phyloP scores from a whole-genome alignment of 495 filamentous ascomycete genomes.

The Aspergillus olivimuriae region DNA sequence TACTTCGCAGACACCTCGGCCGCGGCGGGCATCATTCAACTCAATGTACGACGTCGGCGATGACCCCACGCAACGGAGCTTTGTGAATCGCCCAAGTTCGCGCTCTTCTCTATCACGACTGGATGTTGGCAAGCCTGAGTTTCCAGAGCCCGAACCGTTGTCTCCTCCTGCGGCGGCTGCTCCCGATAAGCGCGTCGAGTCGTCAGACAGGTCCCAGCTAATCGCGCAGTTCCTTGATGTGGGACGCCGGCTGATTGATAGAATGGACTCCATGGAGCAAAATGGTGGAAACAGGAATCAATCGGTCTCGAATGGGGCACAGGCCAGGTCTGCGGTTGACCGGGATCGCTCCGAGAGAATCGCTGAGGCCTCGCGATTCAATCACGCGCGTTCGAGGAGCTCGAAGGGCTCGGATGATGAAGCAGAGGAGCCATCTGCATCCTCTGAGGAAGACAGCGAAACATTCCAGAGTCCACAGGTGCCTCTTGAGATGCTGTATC shows the following conservation, averaged over 20 bases:
- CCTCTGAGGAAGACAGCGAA: slow-evolving; percentile 21
- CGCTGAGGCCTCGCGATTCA: slow-evolving; percentile 14
- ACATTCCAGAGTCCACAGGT: slow-evolving; percentile 22
- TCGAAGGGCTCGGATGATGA: slow-evolving; percentile 22
- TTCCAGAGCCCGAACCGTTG: slow-evolving; percentile 23
- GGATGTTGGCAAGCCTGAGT: slow-evolving; percentile 32
- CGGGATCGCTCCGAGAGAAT: slow-evolving; percentile 31
- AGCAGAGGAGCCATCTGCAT: slow-evolving; percentile 20
- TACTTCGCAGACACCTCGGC: slow-evolving; percentile 25
- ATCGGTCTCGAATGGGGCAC: slow-evolving; percentile 20
- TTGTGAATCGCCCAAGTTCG: slow-evolving; percentile 35
- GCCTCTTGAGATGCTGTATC: slow-evolving; percentile 39
- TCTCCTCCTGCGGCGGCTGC: slow-evolving; percentile 20
- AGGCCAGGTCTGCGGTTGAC: slow-evolving; percentile 32
- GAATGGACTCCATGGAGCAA: slow-evolving; percentile 23
- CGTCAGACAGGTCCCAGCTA: slow-evolving; percentile 38
- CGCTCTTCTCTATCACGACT: slow-evolving; percentile 44
- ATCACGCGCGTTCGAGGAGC: slow-evolving; percentile 15
- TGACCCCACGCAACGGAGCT: slow-evolving; percentile 36
- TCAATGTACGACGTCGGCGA: slow-evolving; percentile 50
- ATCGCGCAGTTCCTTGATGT: slow-evolving; percentile 42
- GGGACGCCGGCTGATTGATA: slow-evolving; percentile 33
- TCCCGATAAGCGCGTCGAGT: slow-evolving; percentile 11
- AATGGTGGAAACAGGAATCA: slow-evolving; percentile 16
- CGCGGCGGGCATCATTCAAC: slow-evolving; percentile 51